Evolutionary conservation across 2,329 filamentous ascomycete species (phyloP).

Genomic region (Ophiostoma tasmaniense): DNA sequence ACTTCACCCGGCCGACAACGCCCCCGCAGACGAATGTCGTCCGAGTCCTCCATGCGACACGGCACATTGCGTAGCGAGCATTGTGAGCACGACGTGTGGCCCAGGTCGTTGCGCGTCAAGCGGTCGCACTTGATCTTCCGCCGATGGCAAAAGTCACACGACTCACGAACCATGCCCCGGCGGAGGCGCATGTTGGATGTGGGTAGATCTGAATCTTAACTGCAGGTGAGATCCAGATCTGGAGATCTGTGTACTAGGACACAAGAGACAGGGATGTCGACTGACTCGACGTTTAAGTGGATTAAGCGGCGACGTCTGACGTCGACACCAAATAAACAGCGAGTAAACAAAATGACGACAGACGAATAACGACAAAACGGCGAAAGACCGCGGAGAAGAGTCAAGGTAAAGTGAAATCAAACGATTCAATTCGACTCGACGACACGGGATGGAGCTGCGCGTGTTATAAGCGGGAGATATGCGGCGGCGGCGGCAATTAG

Average conservation of each 20-base stretch:
- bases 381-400: neutral
- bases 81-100: conserved; percentile 22
- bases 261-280: neutral
- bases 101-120: conserved; percentile 17
- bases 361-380: neutral
- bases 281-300: neutral
- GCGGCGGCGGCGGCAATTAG: conserved; percentile 14
- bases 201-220: neutral
- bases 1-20: conserved; percentile 2
- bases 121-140: conserved; percentile 25
- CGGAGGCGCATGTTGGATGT: conserved; percentile 14
- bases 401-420: neutral
- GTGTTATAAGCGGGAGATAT: conserved; percentile 19
- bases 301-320: neutral
- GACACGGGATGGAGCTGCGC: neutral
- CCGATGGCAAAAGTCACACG: conserved; percentile 19
- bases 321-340: neutral
- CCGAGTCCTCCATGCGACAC: conserved; percentile 20
- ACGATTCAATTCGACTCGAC: neutral
- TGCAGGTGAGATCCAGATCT: neutral
- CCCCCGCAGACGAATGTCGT: conserved; percentile 21
- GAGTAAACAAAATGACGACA: neutral
- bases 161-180: conserved; percentile 18
- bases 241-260: neutral
- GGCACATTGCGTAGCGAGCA: conserved; percentile 21